Base-by-base conservation (phyloP, 2,329 filamentous ascomycete species). In the Colletotrichum tropicicola region DNA sequence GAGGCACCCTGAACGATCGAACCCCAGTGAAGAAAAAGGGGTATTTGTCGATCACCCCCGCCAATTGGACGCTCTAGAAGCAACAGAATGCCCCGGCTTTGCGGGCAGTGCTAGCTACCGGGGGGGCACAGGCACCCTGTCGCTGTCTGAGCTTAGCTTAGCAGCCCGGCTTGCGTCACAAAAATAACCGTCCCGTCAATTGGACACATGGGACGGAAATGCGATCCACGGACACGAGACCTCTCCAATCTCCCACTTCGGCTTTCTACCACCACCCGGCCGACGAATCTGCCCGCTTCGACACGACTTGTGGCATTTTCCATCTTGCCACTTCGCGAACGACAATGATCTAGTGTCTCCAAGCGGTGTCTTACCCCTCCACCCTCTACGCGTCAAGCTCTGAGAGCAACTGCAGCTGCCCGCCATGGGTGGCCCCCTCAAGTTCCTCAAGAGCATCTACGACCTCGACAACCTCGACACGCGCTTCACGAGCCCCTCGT, bases 401-500 rank as follows among this genome's bases (percentile, higher is more conserved):
- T 17, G 19, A 19, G 19, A 32, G 45, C 28, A 48, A 15, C 52
- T 43, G 21, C 55, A 61, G 35, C 52, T 45, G 52, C 59, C 72
- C 73, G 70, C 70, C 32, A 84, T 85, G 81, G 78, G 79, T 69
- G 57, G 57, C 44, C 69, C 76, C 67, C 58, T 80, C 65, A 79
- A 80, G 66, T 82, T 80, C 70, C 70, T 85, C 49, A 73, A 78
- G 68, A 79, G 77, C 67, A 85, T 91, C 72, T 92, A 92, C 80
- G 85, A 86, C 68, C 83, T 89, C 65, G 86, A 90, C 70, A 89
- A 87, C 15, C 81, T 90, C 74, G 83, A 86, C 76, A 86, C 84
- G 61, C 82, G 83, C 68, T 86, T 97, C 77, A 90, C 90, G 27
- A 90, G 85, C 55, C 85, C 92, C 10, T 88, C 93, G 30, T 87